Evolutionary conservation across 306 rosid genomes (phyloP).

Genomic region (Canavalia ensiformis): DNA sequence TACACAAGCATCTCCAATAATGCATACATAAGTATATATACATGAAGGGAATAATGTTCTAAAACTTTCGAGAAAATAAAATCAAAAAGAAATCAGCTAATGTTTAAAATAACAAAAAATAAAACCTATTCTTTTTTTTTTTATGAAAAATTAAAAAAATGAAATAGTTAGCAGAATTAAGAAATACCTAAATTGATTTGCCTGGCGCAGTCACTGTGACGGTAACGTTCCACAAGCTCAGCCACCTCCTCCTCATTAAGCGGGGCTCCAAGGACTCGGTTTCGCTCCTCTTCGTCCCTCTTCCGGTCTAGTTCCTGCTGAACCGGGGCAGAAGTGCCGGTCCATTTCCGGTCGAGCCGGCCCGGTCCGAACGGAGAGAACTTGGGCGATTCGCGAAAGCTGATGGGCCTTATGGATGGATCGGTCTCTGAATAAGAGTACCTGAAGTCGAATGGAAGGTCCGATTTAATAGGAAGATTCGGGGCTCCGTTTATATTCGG

Average conservation of each 20-base stretch:
- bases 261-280: constrained; percentile 77
- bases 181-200: constrained; percentile 84
- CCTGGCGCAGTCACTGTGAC: constrained; percentile 80
- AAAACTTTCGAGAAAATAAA: neutral
- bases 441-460: constrained; percentile 84
- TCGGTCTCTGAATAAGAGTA: constrained; percentile 82
- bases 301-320: constrained; percentile 51
- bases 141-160: neutral
- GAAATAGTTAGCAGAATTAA: neutral
- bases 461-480: constrained; percentile 61
- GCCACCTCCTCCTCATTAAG: constrained; percentile 73
- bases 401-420: constrained; percentile 62
- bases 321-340: constrained; percentile 72
- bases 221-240: constrained; percentile 82
- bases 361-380: constrained; percentile 94
- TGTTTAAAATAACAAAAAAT: too few species aligned
- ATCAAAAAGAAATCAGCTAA: neutral
- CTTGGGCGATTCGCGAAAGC: constrained; percentile 90
- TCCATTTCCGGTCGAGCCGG: constrained; percentile 82
- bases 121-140: too few species aligned
- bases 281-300: constrained; percentile 59
- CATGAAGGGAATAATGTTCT: neutral
- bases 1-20: neutral
- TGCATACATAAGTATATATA: neutral
- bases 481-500: constrained; percentile 36